phyloP scores from a whole-genome alignment of 768 basidiomycete genomes.

The Russula emetica region DNA sequence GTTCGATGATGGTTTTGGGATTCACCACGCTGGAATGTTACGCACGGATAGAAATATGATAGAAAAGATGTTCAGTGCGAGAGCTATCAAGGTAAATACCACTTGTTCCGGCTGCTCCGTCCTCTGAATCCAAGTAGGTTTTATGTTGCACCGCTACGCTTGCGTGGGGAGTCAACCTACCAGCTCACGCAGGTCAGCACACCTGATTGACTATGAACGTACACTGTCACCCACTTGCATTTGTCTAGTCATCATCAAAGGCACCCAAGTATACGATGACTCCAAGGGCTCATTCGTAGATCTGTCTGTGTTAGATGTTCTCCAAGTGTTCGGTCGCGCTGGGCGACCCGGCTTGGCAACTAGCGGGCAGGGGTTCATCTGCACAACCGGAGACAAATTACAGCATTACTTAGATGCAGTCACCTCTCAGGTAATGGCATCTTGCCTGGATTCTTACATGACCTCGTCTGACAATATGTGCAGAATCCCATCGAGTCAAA shows the following conservation, averaged over 20 bases:
- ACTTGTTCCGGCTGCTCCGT: neutral
- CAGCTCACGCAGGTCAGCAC: constrained; percentile 84
- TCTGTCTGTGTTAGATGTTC: constrained; percentile 88
- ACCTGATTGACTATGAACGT: constrained; percentile 7
- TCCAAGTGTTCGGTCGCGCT: constrained; percentile 97
- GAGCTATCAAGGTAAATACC: constrained; percentile 77
- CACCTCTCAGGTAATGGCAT: constrained; percentile 63
- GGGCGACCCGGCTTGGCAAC: constrained; percentile 83
- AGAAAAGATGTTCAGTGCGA: constrained; percentile 89
- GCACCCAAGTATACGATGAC: constrained; percentile 94
- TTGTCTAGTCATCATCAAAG: constrained; percentile 82
- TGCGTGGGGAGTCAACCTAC: constrained; percentile 99
- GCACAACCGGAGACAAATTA: constrained; percentile 90
- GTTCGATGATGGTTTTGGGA: constrained; percentile 90
- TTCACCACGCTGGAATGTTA: constrained; percentile 98
- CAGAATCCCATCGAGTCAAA: constrained; percentile 96
- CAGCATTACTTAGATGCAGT: constrained; percentile 85
- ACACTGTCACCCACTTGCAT: constrained; percentile 11
- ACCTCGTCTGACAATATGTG: constrained; percentile 3
- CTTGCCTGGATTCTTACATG: constrained; percentile 8
- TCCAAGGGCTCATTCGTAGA: constrained; percentile 87
- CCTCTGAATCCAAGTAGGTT: constrained; percentile 53
- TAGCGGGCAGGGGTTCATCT: constrained; percentile 96
- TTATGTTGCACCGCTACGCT: constrained; percentile 97
- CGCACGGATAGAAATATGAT: constrained; percentile 90